Percentiles rank a stretch among this genome's conserved stretches.
Evolutionary conservation across 352 stramenopile genomes (phyloP).

Genomic region (Phytopythium cucurbitacearum): DNA sequence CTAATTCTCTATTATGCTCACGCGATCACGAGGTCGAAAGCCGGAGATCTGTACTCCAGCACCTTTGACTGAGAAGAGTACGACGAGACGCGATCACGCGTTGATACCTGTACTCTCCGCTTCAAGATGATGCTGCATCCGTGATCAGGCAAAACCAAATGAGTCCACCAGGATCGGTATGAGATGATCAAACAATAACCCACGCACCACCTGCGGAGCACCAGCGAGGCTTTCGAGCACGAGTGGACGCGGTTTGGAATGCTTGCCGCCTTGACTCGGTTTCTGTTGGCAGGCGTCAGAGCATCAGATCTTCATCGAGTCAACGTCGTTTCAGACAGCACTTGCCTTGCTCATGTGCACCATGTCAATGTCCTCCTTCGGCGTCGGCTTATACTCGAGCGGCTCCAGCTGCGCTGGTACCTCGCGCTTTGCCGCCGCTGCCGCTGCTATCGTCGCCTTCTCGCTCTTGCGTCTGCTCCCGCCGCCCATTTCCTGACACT

Average conservation of each 20-base stretch:
- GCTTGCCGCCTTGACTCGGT: constrained; percentile 40
- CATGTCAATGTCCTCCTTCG: constrained; percentile 49
- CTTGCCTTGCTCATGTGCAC: constrained; percentile 55
- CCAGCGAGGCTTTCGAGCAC: constrained; percentile 50
- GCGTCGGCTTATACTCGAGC: constrained; percentile 60
- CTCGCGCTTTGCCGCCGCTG: constrained; percentile 24
- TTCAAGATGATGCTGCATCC: too few species aligned
- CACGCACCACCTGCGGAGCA: constrained; percentile 27
- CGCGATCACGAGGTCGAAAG: too few species aligned
- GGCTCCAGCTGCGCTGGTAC: constrained; percentile 47
- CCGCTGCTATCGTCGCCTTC: constrained; percentile 17
- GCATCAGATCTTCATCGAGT: not conserved
- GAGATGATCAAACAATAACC: not conserved
- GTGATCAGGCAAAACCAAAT: not conserved
- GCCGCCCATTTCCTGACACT: not conserved
- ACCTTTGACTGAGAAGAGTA: too few species aligned
- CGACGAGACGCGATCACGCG: too few species aligned
- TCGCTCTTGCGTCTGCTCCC: constrained; percentile 37
- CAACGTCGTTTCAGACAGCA: constrained; percentile 1
- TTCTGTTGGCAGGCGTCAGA: constrained; percentile 19
- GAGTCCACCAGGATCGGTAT: not conserved
- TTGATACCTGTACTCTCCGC: too few species aligned
- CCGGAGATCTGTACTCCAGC: too few species aligned
- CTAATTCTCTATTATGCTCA: too few species aligned
- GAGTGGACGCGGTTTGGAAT: constrained; percentile 45